Evolutionary conservation across 1,139 yeast genomes (phyloP), one percentile per base, ranked within the genome.

Genomic region (Debaryomyces nepalensis): DNA sequence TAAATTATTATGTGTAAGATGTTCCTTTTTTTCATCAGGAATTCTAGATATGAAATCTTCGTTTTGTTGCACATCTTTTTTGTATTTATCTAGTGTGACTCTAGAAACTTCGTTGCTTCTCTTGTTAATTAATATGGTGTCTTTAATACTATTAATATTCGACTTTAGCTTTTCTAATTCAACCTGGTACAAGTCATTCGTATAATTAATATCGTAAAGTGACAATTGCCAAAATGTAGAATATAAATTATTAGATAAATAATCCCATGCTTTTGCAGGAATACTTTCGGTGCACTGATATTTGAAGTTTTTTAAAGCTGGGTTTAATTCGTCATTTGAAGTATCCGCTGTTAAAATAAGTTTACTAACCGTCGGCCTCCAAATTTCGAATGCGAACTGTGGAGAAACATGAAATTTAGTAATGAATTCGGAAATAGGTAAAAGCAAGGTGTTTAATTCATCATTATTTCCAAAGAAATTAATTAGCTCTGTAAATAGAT

Each of bases 331-430:
- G 24, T 32, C 44, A 19, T 31, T 31, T 6, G 21, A 48, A 32
- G 38, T 26, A 21, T 7, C 24, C 42, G 7, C 27, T 33, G 27
- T 34, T 35, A 15, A 31, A 5, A 37, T 44, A 23, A 43, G 49
- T 35, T 37, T 58, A 5, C 64, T 56, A 36, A 77, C 58, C 34
- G 59, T 58, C 18, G 73, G 70, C 55, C 97, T 75, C 96, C 96
- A 88, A 1, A 89, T 57, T 47, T 85, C 89, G 63, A 86, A 89
- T 0, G 84, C 84, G 88, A 93, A 86, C 26, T 76, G 73, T 0
- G 82, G 70, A 3, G 81, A 73, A 3, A 90, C 73, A 3, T 75
- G 72, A 53, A 74, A 85, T 1, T 70, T 64, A 5, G 59, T 53
- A 6, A 76, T 60, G 33, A 90, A 66, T 4, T 70, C 74, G 2